Conservation (phyloP, 208 protist species). For the Angomonas deanei region DNA sequence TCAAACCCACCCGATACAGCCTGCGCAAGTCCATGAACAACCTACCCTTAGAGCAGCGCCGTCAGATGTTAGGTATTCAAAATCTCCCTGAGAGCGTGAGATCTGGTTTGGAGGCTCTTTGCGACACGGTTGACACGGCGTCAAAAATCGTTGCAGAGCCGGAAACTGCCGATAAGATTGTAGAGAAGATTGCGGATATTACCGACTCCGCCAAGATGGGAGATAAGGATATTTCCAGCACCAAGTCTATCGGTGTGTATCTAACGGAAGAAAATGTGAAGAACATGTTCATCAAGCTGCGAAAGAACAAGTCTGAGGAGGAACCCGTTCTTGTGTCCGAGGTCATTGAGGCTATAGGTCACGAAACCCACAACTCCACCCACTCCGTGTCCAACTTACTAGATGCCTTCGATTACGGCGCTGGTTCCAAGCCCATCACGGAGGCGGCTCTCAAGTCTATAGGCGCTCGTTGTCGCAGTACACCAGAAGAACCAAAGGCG, state of each 20-base stretch:
- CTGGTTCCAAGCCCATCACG: constrained; percentile 75
- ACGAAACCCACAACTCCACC: constrained; percentile 80
- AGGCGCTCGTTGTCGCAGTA: constrained; percentile 70
- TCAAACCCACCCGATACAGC: constrained; percentile 83
- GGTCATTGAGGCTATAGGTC: constrained; percentile 79
- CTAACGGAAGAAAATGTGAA: constrained; percentile 78
- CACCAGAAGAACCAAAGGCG: constrained; percentile 17
- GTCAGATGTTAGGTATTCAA: constrained; percentile 84
- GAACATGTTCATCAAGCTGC: constrained; percentile 73
- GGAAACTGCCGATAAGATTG: constrained; percentile 63
- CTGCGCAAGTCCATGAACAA: constrained; percentile 81
- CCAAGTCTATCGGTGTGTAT: constrained; percentile 63
- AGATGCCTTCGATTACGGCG: constrained; percentile 84
- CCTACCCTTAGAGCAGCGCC: constrained; percentile 73
- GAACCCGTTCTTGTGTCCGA: constrained; percentile 77
- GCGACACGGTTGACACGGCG: constrained; percentile 71
- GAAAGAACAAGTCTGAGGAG: constrained; percentile 65
- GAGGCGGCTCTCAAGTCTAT: constrained; percentile 72
- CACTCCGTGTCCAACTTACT: constrained; percentile 87
- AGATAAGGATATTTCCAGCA: constrained; percentile 64
- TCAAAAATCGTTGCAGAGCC: constrained; percentile 45
- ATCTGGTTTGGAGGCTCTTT: constrained; percentile 78
- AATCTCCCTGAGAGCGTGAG: constrained; percentile 78
- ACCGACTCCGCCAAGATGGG: constrained; percentile 71
- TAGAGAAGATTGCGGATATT: constrained; percentile 73